Conservation (phyloP, 495 filamentous ascomycete species). For the Penicillium crystallinum region DNA sequence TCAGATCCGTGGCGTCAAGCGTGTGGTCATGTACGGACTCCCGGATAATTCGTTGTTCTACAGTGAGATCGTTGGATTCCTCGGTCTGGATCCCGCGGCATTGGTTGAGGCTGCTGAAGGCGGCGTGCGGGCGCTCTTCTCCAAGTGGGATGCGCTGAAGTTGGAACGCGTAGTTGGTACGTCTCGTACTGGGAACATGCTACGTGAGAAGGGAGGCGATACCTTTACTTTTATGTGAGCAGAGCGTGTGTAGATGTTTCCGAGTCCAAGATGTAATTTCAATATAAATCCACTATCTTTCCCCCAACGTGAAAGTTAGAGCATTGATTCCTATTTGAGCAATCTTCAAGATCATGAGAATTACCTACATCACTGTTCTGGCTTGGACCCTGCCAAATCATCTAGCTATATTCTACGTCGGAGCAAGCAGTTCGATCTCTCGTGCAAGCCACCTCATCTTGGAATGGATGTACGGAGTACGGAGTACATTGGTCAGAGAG, state of each 20-base stretch:
- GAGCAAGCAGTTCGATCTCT: too few species aligned
- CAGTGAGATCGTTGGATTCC: slow-evolving; percentile 74
- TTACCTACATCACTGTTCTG: too few species aligned
- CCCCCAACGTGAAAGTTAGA: too few species aligned
- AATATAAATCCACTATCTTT: too few species aligned
- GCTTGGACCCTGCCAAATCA: too few species aligned
- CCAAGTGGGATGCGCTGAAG: slow-evolving; percentile 80
- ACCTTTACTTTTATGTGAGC: slow-evolving; percentile 62
- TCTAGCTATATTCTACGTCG: too few species aligned
- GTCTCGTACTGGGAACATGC: slow-evolving; percentile 59
- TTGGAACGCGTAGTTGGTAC: slow-evolving; percentile 85
- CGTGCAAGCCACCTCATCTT: too few species aligned
- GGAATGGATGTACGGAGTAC: too few species aligned
- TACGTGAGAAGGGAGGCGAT: slow-evolving; percentile 76
- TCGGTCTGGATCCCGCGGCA: slow-evolving; percentile 41
- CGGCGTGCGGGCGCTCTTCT: slow-evolving; percentile 70
- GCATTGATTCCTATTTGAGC: too few species aligned
- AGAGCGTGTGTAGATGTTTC: background rate
- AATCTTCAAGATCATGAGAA: too few species aligned
- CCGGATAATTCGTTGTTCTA: slow-evolving; percentile 90
- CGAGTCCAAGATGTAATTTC: background rate
- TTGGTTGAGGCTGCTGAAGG: slow-evolving; percentile 33
- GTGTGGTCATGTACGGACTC: slow-evolving; percentile 77
- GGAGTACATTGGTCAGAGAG: too few species aligned
- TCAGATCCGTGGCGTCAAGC: slow-evolving; percentile 69